These are phyloP conservation scores for Citrus inodora DNA, from an alignment of 345 rosid species.

Conservation along the genomic window DNA sequence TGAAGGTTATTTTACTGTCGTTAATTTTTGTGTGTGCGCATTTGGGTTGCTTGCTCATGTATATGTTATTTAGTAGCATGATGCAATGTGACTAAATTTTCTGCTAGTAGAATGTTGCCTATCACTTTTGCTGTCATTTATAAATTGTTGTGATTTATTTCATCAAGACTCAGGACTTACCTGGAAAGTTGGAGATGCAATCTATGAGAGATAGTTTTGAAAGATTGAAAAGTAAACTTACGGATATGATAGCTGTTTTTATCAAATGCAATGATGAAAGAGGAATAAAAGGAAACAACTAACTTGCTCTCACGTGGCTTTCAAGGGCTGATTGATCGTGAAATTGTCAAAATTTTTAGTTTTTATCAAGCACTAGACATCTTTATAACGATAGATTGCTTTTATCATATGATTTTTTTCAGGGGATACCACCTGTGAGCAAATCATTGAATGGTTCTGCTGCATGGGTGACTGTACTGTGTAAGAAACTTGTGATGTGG, in stretches of 20 bases:
- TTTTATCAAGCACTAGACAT: not conserved
- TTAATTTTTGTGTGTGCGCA: not conserved
- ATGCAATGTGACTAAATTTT: not conserved
- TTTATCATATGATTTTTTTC: not conserved
- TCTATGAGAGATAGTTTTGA: not conserved
- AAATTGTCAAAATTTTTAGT: not conserved
- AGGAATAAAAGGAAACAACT: not conserved
- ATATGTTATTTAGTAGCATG: not conserved
- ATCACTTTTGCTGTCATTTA: not conserved
- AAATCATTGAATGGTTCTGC: slow-evolving; percentile 48
- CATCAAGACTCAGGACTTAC: not conserved
- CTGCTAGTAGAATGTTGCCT: no score
- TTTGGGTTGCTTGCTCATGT: not conserved
- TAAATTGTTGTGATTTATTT: not conserved
- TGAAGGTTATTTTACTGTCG: slow-evolving; percentile 47
- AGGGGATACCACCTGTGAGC: slow-evolving; percentile 78
- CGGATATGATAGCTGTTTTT: no score
- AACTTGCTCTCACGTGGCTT: not conserved
- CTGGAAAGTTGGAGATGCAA: not conserved
- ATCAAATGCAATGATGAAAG: not conserved
- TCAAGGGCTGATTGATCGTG: not conserved
- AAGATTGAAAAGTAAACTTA: not conserved
- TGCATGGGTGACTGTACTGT: slow-evolving; percentile 75
- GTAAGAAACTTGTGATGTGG: slow-evolving; percentile 71
- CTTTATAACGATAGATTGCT: not conserved